A percentile compares a stretch with the other conserved stretches of the same genome.
Evolutionary conservation across 2,329 filamentous ascomycete genomes (phyloP).

Genomic region (Microdochium paspali): DNA sequence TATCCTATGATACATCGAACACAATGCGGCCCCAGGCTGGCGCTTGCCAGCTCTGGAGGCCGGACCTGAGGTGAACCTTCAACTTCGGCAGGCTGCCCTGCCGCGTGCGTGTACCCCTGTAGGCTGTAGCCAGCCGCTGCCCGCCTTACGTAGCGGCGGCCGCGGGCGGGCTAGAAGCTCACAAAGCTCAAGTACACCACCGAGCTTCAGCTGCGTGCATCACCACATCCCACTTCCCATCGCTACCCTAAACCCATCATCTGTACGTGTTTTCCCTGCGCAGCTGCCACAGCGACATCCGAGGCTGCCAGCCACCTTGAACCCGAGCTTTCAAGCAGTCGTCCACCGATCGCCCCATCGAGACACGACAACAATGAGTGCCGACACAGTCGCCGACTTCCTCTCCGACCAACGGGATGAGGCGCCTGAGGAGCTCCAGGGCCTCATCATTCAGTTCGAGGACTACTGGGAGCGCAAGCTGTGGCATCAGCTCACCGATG

Average conservation of each 20-base stretch:
- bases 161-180: neutral
- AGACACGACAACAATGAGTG: slow-evolving; percentile 53
- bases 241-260: neutral
- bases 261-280: no score
- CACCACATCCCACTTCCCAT: neutral
- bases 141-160: neutral
- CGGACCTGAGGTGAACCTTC: no score
- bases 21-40: no score
- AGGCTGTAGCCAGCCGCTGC: neutral
- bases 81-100: neutral
- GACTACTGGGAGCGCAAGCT: slow-evolving; percentile 97
- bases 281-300: no score
- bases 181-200: neutral
- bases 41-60: no score
- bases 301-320: no score
- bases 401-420: slow-evolving; percentile 82
- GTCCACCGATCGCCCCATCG: no score
- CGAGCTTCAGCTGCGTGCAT: neutral
- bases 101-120: neutral
- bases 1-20: no score
- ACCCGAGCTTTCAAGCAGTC: no score
- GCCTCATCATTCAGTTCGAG: slow-evolving; percentile 84
- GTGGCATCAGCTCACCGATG: slow-evolving; percentile 96
- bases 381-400: slow-evolving; percentile 84
- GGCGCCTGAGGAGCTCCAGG: slow-evolving; percentile 80